Base-by-base conservation (phyloP, 345 rosid species). In the Rhodamnia argentea region DNA sequence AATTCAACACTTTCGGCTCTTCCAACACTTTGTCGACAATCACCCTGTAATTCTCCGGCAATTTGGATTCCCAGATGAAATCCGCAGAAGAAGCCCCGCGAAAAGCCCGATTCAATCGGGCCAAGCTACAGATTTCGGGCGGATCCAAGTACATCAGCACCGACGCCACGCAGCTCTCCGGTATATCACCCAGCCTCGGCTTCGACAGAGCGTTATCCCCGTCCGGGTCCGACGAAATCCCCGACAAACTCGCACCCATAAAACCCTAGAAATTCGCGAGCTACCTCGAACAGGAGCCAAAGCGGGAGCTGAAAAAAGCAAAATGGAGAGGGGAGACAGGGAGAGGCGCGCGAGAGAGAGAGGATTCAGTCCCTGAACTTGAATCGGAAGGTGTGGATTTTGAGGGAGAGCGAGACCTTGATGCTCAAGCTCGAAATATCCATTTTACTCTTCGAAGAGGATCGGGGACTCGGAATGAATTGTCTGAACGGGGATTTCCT, bases 151-250 rank as follows among this genome's bases (percentile, higher is more conserved):
- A 76, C 83, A 86, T 89, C 88, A 94, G 85, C 64, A 94, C 88
- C 83, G 89, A 82, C 13, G 96, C 95, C 47, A 92, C 88, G 83
- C 96, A 94, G 27, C 92, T 92, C 91, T 94, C 95, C 15, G 96
- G 96, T 57, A 94, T 85, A 85, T 94, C 94, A 10, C 86, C 92
- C 12, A 94, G 88, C 62, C 92, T 88, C 18, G 88, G 91, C 83
- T 83, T 90, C 86, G 23, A 62, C 74, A 88, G 87, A 47, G 86
- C 26, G 83, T 42, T 47, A 29, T 59, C 83, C 84, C 89, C 92
- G 47, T 88, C 70, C 23, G 26, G 15, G 60, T 89, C 92, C 85
- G 90, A 42, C 20, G 16, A 24, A 13, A 76, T 76, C 12, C 88
- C 89, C 11, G 95, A 93, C 83, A 93, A 85, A 85, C 85, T 90